phyloP scores from a whole-genome alignment of 202 grass and related monocot genomes.

The Miscanthus sacchariflorus region DNA sequence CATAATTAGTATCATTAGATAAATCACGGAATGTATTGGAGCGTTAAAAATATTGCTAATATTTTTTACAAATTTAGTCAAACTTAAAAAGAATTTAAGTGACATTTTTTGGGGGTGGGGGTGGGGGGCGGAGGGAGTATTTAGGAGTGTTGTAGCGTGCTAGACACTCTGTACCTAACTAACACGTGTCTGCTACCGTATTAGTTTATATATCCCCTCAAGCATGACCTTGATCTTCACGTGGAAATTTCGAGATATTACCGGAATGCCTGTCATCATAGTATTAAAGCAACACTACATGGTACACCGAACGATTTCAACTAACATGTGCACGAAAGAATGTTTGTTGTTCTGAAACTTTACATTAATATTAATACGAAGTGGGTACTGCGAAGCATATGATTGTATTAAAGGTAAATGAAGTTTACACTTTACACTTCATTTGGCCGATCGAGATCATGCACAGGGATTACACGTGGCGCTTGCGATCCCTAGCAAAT shows the following conservation, averaged over 20 bases:
- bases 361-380: background rate
- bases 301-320: background rate
- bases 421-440: background rate
- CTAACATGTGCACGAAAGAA: background rate
- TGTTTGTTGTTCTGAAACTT: background rate
- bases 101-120: too few species aligned
- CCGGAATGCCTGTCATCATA: background rate
- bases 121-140: too few species aligned
- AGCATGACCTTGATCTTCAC: conserved; percentile 2
- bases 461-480: background rate
- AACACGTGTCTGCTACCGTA: background rate
- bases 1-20: too few species aligned
- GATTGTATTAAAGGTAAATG: background rate
- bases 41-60: too few species aligned
- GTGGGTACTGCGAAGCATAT: background rate
- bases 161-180: too few species aligned
- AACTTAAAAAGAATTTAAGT: too few species aligned
- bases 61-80: too few species aligned
- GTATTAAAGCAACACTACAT: background rate
- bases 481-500: background rate
- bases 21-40: too few species aligned
- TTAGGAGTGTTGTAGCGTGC: too few species aligned
- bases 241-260: conserved; percentile 25
- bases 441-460: background rate
- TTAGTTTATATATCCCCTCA: background rate